These are phyloP conservation scores for Anisodus tanguticus DNA, from an alignment of 257 asterid species.

Conservation along the genomic window DNA sequence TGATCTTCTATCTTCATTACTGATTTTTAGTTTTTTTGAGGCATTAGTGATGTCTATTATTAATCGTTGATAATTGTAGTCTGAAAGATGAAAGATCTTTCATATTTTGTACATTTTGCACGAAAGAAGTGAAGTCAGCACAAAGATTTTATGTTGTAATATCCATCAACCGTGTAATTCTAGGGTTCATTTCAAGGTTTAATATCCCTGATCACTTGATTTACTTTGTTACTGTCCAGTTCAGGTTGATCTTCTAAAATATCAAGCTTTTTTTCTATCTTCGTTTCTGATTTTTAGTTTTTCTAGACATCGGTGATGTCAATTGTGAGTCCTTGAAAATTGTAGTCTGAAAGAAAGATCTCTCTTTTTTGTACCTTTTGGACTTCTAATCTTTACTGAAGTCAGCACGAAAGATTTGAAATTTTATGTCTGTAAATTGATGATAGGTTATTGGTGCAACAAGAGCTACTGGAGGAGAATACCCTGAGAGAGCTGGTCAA, in stretches of 20 bases:
- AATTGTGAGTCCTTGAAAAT: not conserved
- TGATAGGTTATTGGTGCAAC: constrained; percentile 55
- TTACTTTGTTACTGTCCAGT: constrained; percentile 9
- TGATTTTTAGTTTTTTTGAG: no score
- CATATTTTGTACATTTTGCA: not conserved
- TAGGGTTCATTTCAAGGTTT: constrained; percentile 15
- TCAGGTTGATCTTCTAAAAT: not conserved
- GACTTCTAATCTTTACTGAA: constrained; percentile 25
- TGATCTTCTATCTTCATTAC: not conserved
- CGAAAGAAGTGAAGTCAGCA: constrained; percentile 8
- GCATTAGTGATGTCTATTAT: not conserved
- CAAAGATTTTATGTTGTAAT: not conserved
- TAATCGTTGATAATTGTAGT: not conserved
- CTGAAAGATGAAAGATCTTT: not conserved
- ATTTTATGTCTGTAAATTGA: constrained; percentile 25
- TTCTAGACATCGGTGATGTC: not conserved
- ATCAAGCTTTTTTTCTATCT: not conserved
- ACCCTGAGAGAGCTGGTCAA: constrained; percentile 71
- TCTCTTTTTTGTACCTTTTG: not conserved
- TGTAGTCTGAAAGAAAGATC: not conserved
- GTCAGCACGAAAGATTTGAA: constrained; percentile 1
- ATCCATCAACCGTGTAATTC: not conserved
- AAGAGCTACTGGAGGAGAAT: constrained; percentile 54
- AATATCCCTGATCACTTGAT: constrained; percentile 7
- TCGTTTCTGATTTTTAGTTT: not conserved